Percentiles rank a stretch among this genome's conserved stretches.
These are phyloP conservation scores for Dactylellina parvicollis DNA, from an alignment of 2,329 filamentous ascomycete species.

Conservation along the genomic window DNA sequence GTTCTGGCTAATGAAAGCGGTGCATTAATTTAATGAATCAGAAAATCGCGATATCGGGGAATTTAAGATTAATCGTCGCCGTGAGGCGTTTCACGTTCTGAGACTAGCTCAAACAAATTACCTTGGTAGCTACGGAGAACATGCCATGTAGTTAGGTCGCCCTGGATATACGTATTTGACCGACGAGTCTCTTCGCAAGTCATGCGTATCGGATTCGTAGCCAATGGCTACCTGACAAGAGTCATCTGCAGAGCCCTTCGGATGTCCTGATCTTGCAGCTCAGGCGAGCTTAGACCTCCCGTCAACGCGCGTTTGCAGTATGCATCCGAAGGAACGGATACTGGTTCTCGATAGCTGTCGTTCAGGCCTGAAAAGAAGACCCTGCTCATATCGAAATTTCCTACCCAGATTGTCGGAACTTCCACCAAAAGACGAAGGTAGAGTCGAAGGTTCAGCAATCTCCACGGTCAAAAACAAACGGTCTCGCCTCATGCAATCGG, in stretches of 20 bases:
- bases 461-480: slow-evolving; percentile 36
- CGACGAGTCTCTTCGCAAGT: not conserved
- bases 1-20: slow-evolving; percentile 29
- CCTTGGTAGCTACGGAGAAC: not conserved
- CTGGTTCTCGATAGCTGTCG: slow-evolving; percentile 11
- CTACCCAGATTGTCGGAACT: slow-evolving; percentile 25
- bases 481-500: slow-evolving; percentile 39
- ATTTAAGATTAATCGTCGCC: slow-evolving; percentile 3
- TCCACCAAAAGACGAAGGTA: slow-evolving; percentile 32
- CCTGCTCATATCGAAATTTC: not conserved
- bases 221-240: slow-evolving; percentile 26
- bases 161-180: not conserved
- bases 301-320: slow-evolving; percentile 36
- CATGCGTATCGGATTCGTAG: slow-evolving; percentile 34
- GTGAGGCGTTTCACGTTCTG: not conserved
- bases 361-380: slow-evolving; percentile 25
- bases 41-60: slow-evolving; percentile 9
- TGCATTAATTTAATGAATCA: slow-evolving; percentile 25
- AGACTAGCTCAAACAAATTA: slow-evolving; percentile 1
- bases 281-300: slow-evolving; percentile 46
- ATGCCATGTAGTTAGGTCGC: not conserved
- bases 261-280: slow-evolving; percentile 28
- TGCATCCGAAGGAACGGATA: slow-evolving; percentile 25
- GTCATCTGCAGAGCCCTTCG: slow-evolving; percentile 8
- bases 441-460: slow-evolving; percentile 33